Evolutionary conservation across 202 grass and related monocot species (phyloP).

Genomic region (Eragrostis tef): DNA sequence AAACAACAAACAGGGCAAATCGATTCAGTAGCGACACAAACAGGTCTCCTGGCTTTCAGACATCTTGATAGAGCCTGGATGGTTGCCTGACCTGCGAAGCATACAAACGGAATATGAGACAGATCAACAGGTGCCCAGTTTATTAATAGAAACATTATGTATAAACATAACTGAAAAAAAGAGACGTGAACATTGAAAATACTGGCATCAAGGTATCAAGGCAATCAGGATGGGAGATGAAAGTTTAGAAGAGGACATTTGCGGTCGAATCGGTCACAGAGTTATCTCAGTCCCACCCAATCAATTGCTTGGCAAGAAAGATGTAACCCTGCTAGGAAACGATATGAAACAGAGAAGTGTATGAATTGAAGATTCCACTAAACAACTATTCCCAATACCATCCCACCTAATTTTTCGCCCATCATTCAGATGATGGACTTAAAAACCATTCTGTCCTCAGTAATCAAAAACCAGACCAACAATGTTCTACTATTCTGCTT

Average conservation of each 20-base stretch:
- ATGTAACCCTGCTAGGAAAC: not conserved
- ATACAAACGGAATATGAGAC: conserved; percentile 22
- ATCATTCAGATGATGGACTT: not conserved
- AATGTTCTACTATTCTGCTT: not conserved
- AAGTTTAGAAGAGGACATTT: not conserved
- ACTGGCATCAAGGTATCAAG: conserved; percentile 1
- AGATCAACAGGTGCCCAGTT: not conserved
- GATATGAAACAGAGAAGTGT: not conserved
- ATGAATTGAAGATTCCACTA: not conserved
- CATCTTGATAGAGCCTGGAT: conserved; percentile 6
- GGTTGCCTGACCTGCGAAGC: conserved; percentile 32
- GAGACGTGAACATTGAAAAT: not conserved
- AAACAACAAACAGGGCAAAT: not conserved
- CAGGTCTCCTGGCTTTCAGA: not conserved
- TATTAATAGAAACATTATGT: not conserved
- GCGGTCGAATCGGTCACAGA: not conserved
- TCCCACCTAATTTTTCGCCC: not conserved
- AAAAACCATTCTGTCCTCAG: not conserved
- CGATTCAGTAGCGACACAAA: not conserved
- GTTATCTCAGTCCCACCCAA: not conserved
- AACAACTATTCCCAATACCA: not conserved
- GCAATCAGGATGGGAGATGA: not conserved
- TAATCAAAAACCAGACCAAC: not conserved
- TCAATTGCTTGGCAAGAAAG: not conserved
- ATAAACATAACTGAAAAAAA: not conserved